Evolutionary conservation across 176 grass and related monocot genomes (phyloP), one percentile per base, ranked within the genome.

Genomic region (Saccharum officinarum): DNA sequence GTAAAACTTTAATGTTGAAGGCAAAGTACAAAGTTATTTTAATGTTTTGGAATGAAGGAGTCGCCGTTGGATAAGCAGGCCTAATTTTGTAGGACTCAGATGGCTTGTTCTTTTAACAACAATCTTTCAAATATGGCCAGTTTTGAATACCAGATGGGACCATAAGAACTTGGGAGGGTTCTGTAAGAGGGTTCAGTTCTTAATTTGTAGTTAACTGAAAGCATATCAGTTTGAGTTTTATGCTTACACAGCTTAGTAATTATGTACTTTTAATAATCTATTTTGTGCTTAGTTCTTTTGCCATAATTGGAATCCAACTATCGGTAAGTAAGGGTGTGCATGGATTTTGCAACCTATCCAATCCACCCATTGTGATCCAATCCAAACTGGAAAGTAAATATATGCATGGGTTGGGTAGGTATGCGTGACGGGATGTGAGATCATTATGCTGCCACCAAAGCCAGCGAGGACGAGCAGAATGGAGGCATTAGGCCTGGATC

Each of bases 281-380:
- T 55, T 66, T 59, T 20, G 34, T 50, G n/a, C 41, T 82, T 76
- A 10, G 22, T 82, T 69, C 54, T 49, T 28, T 76, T 82, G 61
- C 37, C 36, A 67, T 66, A 37, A 16, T 63, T 64, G n/a, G 4
- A 67, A 26, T 45, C 37, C 41, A 18, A 22, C 49, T 41, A 26
- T n/a, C 15, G 57, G 22, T 79, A 17, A 47, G 26, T 52, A 52
- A 52, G 49, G 54, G 17, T 23, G 55, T 59, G 55, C 55, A 59
- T 59, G 22, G 55, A n/a, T 23, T 23, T 59, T 59, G 55, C 7
- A 59, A 59, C 55, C 55, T 59, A 59, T 23, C 18, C 20, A 59
- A n/a, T 59, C 18, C 18, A 57, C 52, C 50, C 52, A 57, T 57
- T 57, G 52, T 22, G 52, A 57, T 57, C 52, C 20, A 59, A 59